These are phyloP conservation scores for Ascochyta lentis DNA, from an alignment of 2,329 filamentous ascomycete genomes.

Conservation along the genomic window DNA sequence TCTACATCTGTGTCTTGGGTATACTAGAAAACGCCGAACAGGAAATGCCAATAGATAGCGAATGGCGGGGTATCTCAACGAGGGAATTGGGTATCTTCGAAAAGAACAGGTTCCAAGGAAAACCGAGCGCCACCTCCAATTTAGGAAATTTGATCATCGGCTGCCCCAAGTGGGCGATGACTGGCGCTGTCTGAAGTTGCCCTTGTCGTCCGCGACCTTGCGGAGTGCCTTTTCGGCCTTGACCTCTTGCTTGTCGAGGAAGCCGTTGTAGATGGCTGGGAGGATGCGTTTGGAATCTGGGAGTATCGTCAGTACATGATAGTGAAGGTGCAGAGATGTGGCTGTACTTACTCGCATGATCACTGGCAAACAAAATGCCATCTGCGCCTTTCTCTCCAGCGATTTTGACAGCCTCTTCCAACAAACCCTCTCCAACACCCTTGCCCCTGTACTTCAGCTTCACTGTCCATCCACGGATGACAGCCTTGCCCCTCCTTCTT, in stretches of 20 bases:
- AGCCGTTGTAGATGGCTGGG: slow-evolving; percentile 45
- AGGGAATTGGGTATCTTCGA: slow-evolving; percentile 37
- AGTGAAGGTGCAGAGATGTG: background rate
- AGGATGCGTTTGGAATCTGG: slow-evolving; percentile 46
- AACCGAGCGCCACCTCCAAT: slow-evolving; percentile 18
- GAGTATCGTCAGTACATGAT: slow-evolving; percentile 19
- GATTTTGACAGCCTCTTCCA: slow-evolving; percentile 74
- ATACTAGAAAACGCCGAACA: slow-evolving; percentile 11
- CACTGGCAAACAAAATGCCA: slow-evolving; percentile 74
- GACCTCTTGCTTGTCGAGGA: slow-evolving; percentile 43
- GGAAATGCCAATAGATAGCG: slow-evolving; percentile 28
- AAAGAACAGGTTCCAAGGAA: slow-evolving; percentile 23
- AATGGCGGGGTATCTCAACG: slow-evolving; percentile 41
- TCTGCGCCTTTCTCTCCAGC: slow-evolving; percentile 73
- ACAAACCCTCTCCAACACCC: slow-evolving; percentile 74
- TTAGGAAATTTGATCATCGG: slow-evolving; percentile 28
- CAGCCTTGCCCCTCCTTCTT: slow-evolving; percentile 66
- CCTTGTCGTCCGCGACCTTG: slow-evolving; percentile 49
- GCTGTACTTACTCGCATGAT: slow-evolving; percentile 73
- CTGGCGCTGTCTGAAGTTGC: slow-evolving; percentile 48
- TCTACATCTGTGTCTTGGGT: slow-evolving; percentile 6
- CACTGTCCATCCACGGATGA: slow-evolving; percentile 86
- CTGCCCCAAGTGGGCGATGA: slow-evolving; percentile 48
- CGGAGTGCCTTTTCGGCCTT: slow-evolving; percentile 45
- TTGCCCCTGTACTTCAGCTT: slow-evolving; percentile 70